Base-by-base conservation (phyloP, 257 asterid genomes). In the Marsdenia floribunda region DNA sequence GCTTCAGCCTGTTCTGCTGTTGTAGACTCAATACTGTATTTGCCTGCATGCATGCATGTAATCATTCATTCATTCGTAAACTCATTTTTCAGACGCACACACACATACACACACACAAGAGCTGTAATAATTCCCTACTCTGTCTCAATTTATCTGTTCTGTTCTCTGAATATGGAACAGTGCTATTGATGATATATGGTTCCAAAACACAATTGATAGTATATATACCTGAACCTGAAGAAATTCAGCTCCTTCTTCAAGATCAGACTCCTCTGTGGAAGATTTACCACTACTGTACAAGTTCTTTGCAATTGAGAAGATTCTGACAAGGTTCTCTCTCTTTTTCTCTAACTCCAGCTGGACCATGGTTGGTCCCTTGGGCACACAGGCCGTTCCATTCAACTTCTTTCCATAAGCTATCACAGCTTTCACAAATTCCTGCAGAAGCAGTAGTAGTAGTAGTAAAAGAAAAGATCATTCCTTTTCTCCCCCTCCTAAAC, bases 351-450 rank as follows among this genome's bases (percentile, higher is more conserved):
- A 42, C 73, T 86, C 89, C 10, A 1, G 0, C 12, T 24, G 75
- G 21, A 82, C 82, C 2, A 86, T 75, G 73, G 83, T 85, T 53
- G 80, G 14, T 22, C 59, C 15, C 71, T 77, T 83, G 2, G 85
- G 79, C 71, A 75, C 79, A 71, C 47, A 75, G 16, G 72, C 68
- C 5, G 68, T 44, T 38, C 80, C 81, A 52, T 75, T 79, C 3
- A 87, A 91, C 82, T 74, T 89, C 79, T 83, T 91, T 81, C 83
- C 84, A 80, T 86, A 89, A 3, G 97, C 93, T 58, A 83, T 71
- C 35, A 89, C 97, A 44, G 97, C 93, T 75, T 84, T 88, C 5
- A 83, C 91, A 74, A 89, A 89, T 78, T 91, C 96, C 90, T 91
- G 70, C 69, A 81, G 13, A 52, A 53, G 59, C 4, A 44, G 21